Conservation (phyloP, 163 green algal genomes). For the Scenedesmus sp. region DNA sequence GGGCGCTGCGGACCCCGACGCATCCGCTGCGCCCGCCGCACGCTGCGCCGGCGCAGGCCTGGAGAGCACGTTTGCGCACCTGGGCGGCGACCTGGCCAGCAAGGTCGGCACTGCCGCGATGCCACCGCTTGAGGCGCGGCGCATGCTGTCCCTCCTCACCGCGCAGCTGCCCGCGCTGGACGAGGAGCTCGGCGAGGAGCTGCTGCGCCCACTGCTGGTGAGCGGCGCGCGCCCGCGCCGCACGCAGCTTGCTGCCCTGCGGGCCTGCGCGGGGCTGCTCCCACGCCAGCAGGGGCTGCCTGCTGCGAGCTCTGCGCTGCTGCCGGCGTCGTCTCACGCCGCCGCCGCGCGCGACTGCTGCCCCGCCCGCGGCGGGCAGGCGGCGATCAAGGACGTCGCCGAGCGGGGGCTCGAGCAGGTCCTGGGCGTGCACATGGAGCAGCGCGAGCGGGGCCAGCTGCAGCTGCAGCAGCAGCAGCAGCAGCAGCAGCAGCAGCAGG, state of each 20-base stretch:
- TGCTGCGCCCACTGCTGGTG: constrained; percentile 14
- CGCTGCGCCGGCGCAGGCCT: not conserved
- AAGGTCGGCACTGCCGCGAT: not conserved
- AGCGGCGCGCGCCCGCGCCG: too few species aligned
- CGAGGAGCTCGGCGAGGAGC: not conserved
- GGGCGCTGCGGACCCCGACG: too few species aligned
- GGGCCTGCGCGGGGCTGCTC: not conserved
- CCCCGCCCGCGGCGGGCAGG: not conserved
- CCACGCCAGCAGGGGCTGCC: not conserved
- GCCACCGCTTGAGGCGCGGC: not conserved
- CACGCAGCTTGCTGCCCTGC: not conserved
- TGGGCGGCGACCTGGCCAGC: not conserved
- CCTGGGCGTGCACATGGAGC: not conserved
- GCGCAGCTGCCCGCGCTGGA: constrained; percentile 6
- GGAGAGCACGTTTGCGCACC: not conserved
- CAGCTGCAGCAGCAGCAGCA: not conserved
- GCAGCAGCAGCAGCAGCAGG: constrained; percentile 10
- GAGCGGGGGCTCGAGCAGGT: not conserved
- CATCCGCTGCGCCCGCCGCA: too few species aligned
- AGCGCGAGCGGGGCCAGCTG: not conserved
- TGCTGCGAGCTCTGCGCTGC: not conserved
- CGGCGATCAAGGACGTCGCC: not conserved
- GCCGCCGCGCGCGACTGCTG: too few species aligned
- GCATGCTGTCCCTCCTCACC: not conserved
- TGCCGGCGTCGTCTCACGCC: too few species aligned